Conservation (phyloP, 495 filamentous ascomycete species). For the Sporormia fimetaria region DNA sequence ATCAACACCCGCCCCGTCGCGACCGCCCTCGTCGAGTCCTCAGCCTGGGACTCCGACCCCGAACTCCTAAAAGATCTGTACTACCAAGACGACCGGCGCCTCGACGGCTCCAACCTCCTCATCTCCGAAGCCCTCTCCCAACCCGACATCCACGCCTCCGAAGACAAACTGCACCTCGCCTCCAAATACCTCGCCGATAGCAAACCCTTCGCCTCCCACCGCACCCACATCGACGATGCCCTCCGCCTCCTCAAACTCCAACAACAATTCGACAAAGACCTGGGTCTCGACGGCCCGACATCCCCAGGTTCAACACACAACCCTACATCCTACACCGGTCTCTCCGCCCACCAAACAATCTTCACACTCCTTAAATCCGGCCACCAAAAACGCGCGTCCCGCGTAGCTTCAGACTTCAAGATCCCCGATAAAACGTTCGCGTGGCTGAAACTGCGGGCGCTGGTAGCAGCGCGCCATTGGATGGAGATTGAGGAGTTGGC, state of each 20-base stretch:
- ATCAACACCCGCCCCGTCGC: slow-evolving; percentile 81
- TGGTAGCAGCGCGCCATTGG: slow-evolving; percentile 85
- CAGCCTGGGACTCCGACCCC: slow-evolving; percentile 61
- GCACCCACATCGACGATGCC: slow-evolving; percentile 66
- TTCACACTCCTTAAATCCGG: slow-evolving; percentile 67
- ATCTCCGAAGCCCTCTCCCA: slow-evolving; percentile 66
- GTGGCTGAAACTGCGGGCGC: slow-evolving; percentile 82
- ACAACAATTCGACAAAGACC: slow-evolving; percentile 70
- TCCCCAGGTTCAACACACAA: neutral
- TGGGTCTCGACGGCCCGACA: slow-evolving; percentile 30
- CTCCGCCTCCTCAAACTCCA: slow-evolving; percentile 70
- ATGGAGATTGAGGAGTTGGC: slow-evolving; percentile 78
- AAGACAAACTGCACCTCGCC: slow-evolving; percentile 78
- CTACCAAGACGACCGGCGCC: slow-evolving; percentile 89
- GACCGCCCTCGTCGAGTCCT: slow-evolving; percentile 78
- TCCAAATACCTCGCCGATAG: slow-evolving; percentile 71
- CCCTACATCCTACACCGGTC: slow-evolving; percentile 52
- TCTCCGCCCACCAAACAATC: slow-evolving; percentile 81
- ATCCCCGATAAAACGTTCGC: slow-evolving; percentile 78
- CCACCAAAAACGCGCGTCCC: slow-evolving; percentile 68
- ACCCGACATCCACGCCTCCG: slow-evolving; percentile 47
- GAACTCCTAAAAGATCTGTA: slow-evolving; percentile 90
- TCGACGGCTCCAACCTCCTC: slow-evolving; percentile 81
- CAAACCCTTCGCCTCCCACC: slow-evolving; percentile 65
- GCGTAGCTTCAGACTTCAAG: slow-evolving; percentile 83